These are phyloP conservation scores for Arabidopsis hybrid DNA, from an alignment of 441 rosid species.

Conservation along the genomic window DNA sequence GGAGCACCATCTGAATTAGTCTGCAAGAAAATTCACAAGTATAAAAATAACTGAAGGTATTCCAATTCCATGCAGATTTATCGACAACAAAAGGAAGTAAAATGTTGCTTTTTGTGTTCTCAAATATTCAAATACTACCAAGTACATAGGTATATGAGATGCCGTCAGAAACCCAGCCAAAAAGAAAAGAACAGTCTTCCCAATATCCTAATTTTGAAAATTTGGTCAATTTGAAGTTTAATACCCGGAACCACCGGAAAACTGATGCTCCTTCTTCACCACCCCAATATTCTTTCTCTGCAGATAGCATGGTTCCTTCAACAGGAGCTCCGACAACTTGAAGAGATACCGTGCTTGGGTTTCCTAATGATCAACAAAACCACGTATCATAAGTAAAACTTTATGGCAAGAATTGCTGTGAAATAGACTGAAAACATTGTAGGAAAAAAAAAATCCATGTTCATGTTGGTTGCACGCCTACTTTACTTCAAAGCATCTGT, in stretches of 20 bases:
- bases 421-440: conserved; percentile 10
- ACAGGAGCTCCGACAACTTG: conserved; percentile 74
- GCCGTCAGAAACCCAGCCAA: conserved; percentile 28
- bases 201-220: conserved; percentile 31
- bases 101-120: conserved; percentile 24
- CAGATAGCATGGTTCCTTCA: conserved; percentile 72
- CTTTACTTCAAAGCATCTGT: conserved; percentile 19
- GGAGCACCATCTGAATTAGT: conserved; percentile 73
- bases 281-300: conserved; percentile 96
- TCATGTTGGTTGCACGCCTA: conserved; percentile 25
- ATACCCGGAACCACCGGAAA: conserved; percentile 93
- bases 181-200: conserved; percentile 13
- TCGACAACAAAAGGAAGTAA: conserved; percentile 8
- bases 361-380: conserved; percentile 63
- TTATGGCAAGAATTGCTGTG: conserved; percentile 3
- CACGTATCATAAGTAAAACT: conserved; percentile 38
- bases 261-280: conserved; percentile 96
- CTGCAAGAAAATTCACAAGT: conserved; percentile 57
- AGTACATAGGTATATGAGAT: conserved; percentile 17
- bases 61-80: conserved; percentile 15
- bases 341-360: conserved; percentile 85
- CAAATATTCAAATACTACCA: conserved; percentile 7
- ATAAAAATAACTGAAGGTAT: neutral
- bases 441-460: neutral
- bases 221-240: conserved; percentile 21